Evolutionary conservation across 2,329 filamentous ascomycete species (phyloP), one percentile per base, ranked within the genome.

Genomic region (Epichloe festucae): DNA sequence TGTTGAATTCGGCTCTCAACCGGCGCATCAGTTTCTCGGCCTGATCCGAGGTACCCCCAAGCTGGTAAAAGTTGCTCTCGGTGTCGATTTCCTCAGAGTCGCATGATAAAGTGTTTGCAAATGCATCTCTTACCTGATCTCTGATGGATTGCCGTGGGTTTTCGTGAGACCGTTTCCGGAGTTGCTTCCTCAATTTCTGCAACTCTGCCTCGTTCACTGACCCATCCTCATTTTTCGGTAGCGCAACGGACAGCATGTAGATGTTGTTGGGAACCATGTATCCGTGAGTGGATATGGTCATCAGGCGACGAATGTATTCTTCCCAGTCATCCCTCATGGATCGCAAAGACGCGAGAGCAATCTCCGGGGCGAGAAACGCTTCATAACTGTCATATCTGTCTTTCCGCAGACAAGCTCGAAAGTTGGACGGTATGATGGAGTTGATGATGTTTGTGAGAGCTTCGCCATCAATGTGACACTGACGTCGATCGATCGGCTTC

Each of bases 21-120:
- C 31, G 40, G 4, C 48, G n/a, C 38, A 43, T 43, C 15, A 51
- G 45, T 38, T 43, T 42, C 31, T 53, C 74, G 15, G 74, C 74
- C 19, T 65, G 67, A 49, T 76, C 63, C 47, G 71, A 74, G 57
- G 76, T 72, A 38, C 75, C 73, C 14, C 73, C 73, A 17, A 74
- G 62, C 5, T 66, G 62, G 57, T 74, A 75, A 57, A 76, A 75
- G 19, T 50, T 50, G 40, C 27, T 50, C 56, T 73, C 70, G 1
- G 68, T 69, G 0, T 64, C 57, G 0, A 59, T 43, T 4, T 44
- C 48, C 3, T 61, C 54, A 11, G 74, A 61, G 3, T 71, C 67
- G 15, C 70, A 64, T 10, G 64, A 60, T 14, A 77, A 64, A 3
- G 74, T 66, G 7, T 64, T 56, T 11, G 70, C 67, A 46, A 75